Base-by-base conservation (phyloP, 2,329 filamentous ascomycete species). In the Sporothrix mexicana region DNA sequence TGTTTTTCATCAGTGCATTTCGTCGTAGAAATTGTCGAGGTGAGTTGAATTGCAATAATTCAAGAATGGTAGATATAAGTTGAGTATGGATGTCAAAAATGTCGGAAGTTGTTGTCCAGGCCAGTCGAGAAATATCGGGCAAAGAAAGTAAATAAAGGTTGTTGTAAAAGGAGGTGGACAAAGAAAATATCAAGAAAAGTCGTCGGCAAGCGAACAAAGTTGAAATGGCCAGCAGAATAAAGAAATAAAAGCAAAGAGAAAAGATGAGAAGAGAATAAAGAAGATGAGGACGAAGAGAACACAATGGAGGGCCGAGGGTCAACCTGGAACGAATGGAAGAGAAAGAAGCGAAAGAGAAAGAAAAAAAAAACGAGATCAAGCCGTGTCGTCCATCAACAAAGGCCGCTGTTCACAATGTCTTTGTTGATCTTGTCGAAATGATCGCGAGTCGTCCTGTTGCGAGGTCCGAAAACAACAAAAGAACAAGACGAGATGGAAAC, bases 321-420 rank as follows among this genome's bases (percentile, higher is more conserved):
- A 74, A 74, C 73, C 71, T 75, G 73, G 73, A 74, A 73, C 61
- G 68, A 73, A 74, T 67, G 61, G 36, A 74, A 73, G 41, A 61
- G 59, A 23, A 53, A 73, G 30, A 36, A 36, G 30, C 30, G 23
- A 72, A 64, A 41, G 61, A n/a, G 62, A 71, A 64, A 62, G 51
- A 72, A 43, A 41, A 17, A 45, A 53, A 49, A 55, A 25, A 55
- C n/a, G 13, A 51, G 41, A 64, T 64, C 47, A 64, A 47, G 30
- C 59, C 12, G 25, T 23, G 23, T 12, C 36, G 36, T 59, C 69
- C 69, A 70, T 70, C 55, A 23, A 69, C 51, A 69, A 61, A 17
- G 36, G 41, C 51, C 9, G 30, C 47, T 59, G 51, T 59, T 43
- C 51, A 47, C 20, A 55, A 12, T 41, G n/a, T 69, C 36, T 57